Evolutionary conservation across 495 filamentous ascomycete species (phyloP).

Genomic region (Gamarada debralockiae): DNA sequence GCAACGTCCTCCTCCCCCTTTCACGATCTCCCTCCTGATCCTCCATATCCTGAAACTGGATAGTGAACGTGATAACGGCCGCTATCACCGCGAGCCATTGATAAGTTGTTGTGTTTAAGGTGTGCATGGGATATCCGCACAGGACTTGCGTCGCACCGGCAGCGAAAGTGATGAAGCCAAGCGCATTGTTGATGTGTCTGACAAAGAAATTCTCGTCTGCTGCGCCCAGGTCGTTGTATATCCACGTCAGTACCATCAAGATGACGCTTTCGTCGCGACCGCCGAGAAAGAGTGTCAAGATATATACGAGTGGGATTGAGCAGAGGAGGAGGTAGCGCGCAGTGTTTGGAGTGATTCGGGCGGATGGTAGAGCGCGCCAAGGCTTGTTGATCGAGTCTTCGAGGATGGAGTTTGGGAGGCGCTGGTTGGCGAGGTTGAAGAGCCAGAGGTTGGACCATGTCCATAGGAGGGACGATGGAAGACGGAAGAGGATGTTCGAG

Average conservation of each 20-base stretch:
- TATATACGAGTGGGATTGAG: constrained; percentile 32
- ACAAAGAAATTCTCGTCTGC: constrained; percentile 41
- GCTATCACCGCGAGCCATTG: constrained; percentile 6
- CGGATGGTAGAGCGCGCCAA: constrained; percentile 49
- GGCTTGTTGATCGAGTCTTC: constrained; percentile 58
- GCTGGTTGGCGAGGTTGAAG: constrained; percentile 48
- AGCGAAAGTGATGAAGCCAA: constrained; percentile 28
- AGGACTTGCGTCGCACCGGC: background rate
- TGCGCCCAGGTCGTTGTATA: constrained; percentile 52
- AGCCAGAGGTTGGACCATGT: constrained; percentile 34
- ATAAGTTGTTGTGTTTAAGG: too few relatives aligned
- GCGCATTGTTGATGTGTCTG: constrained; percentile 43
- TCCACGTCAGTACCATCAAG: constrained; percentile 38
- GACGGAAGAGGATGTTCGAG: constrained; percentile 17
- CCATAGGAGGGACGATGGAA: constrained; percentile 24
- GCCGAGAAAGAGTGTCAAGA: constrained; percentile 32
- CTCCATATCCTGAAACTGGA: constrained; percentile 46
- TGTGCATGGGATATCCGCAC: background rate
- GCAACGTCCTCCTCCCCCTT: constrained; percentile 37
- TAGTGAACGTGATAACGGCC: constrained; percentile 37
- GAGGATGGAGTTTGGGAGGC: constrained; percentile 36
- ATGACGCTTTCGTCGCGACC: constrained; percentile 29
- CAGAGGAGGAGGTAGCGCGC: constrained; percentile 34
- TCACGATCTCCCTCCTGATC: constrained; percentile 42
- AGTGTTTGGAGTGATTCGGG: constrained; percentile 33